These are phyloP conservation scores for Debaryomyces hansenii DNA, from an alignment of 805 yeast genomes.

Conservation along the genomic window DNA sequence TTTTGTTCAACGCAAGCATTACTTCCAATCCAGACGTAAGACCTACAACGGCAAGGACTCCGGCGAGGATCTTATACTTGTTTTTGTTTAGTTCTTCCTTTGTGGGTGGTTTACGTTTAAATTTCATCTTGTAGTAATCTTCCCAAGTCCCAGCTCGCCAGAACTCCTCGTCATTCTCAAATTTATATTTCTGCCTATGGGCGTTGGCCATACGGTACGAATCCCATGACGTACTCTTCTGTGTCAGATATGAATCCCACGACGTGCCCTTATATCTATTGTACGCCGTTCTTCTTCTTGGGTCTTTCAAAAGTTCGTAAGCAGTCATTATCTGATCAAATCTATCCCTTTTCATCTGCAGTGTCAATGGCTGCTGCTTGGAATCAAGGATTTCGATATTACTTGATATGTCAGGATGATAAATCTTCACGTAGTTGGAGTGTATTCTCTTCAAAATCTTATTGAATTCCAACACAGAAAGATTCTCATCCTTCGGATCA, in stretches of 20 bases:
- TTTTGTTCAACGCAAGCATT: constrained; percentile 35
- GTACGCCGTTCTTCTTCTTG: constrained; percentile 38
- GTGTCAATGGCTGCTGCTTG: constrained; percentile 28
- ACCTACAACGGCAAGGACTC: constrained; percentile 32
- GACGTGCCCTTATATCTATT: constrained; percentile 23
- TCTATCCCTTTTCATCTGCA: constrained; percentile 29
- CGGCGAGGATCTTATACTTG: constrained; percentile 40
- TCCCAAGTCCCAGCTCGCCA: constrained; percentile 70
- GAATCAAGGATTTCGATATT: constrained; percentile 23
- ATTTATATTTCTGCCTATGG: constrained; percentile 31
- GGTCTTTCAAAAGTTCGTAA: constrained; percentile 51
- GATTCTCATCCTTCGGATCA: constrained; percentile 30
- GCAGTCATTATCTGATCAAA: constrained; percentile 35
- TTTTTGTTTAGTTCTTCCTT: constrained; percentile 41
- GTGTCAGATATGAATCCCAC: constrained; percentile 17
- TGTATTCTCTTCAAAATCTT: constrained; percentile 39
- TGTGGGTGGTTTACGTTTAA: constrained; percentile 39
- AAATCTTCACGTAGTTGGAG: constrained; percentile 56
- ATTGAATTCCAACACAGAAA: constrained; percentile 52
- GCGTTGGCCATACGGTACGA: constrained; percentile 39
- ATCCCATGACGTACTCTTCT: constrained; percentile 21
- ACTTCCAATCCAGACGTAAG: constrained; percentile 34
- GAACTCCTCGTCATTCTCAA: constrained; percentile 42
- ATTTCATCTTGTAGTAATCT: constrained; percentile 50
- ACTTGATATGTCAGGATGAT: constrained; percentile 72